Evolutionary conservation across 2,329 filamentous ascomycete genomes (phyloP), one percentile per base, ranked within the genome.

Genomic region (Amylocarpus encephaloides): DNA sequence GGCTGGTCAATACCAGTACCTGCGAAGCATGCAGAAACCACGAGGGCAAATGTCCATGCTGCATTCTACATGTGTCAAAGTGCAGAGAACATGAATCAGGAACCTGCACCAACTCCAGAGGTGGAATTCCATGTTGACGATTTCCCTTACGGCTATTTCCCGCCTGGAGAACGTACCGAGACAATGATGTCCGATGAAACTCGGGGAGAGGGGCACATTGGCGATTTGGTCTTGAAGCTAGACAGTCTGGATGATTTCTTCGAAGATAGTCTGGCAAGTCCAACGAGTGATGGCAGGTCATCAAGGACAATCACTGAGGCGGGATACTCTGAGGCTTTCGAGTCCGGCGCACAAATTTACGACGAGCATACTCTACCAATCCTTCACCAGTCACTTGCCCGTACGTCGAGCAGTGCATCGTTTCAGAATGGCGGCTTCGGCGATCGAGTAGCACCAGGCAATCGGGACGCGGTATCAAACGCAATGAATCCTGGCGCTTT

Each of bases 1-100:
- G 93, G 93, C 1, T 98, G 93, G 93, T 93, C 93, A 0, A 89
- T 98, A 40, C 92, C 93, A 0, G 82, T 94, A 66, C 93, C 93
- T 13, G 92, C 92, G 0, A 85, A 87, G 49, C 92, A 95, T 71
- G 93, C 91, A 0, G 84, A 86, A 48, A 80, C 83, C 32, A 97
- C 93, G 3, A 80, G 93, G 50, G 80, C 85, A 51, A 98, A 98
- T 61, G 93, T 98, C 2, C 92, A 97, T 66, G 89, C 91, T 0
- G 91, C 93, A 0, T 97, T 96, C 68, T 95, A 95, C 68, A 95
- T 91, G 57, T 96, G 91, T 63, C 86, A 88, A 47, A 85, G 80
- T 54, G 75, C 79, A 3, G 76, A 79, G 46, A 71, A 72, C 19
- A 77, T 83, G 56, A 63, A 73, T 30, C 71, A 77, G 6, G 80